Base-by-base conservation (phyloP, 2,329 filamentous ascomycete species). In the Incumbomyces delicatus region DNA sequence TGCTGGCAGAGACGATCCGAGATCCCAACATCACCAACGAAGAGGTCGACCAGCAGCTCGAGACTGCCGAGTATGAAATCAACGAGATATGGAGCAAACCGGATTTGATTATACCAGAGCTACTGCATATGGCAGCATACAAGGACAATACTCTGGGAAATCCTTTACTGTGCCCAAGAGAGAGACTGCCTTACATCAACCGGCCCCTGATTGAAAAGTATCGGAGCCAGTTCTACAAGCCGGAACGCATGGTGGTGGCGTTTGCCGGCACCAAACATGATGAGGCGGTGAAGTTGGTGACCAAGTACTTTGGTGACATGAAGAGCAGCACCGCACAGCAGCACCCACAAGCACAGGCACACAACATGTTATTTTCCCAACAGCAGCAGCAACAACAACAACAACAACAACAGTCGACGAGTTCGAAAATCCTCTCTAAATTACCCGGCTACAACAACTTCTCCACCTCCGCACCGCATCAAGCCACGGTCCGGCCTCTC, bases 51-150 rank as follows among this genome's bases (percentile, higher is more conserved):
- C 80, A 88, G 63, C 92, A 98, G 68, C 72, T 98, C 17, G 80
- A 85, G 62, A 96, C 90, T 6, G 92, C 90, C 7, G 80, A 89
- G 44, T 98, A 96, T 63, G 92, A 98, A 69, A 92, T 98, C 63
- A 80, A 81, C 18, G 92, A 96, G 71, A 96, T 98, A 47, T 98
- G 92, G 92, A 83, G 84, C 58, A 96, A 94, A 73, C 89, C 92
- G 0, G 90, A 96, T 60, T 77, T 98, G 47, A 96, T 98, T 57
- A 71, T 98, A 50, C 92, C 92, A 0, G 92, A 98, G 68, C 70
- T 98, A 57, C 83, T 96, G 32, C 92, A 98, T 65, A 92, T 89
- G 71, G 88, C 92, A 8, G 92, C 89, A 2, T 98, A 87, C 69
- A 92, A 88, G 71, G 85, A 92, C 62, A 96, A 98, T 68, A 96